These are phyloP conservation scores for Diaporthe capsici DNA, from an alignment of 2,329 filamentous ascomycete species.

Conservation along the genomic window DNA sequence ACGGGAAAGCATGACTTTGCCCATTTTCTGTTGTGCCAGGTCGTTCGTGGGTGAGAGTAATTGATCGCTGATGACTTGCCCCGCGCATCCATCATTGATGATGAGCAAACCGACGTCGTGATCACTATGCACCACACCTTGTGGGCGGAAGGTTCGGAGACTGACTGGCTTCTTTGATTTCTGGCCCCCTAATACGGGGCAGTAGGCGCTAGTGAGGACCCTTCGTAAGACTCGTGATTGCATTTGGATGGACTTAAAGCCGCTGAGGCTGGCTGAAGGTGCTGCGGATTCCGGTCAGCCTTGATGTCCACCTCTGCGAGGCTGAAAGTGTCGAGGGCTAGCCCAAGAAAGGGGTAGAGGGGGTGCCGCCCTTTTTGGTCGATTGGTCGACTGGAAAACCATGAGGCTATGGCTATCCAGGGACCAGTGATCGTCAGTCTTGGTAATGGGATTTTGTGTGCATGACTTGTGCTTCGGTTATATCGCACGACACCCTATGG, in stretches of 20 bases:
- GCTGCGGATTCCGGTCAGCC: neutral
- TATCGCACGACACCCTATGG: neutral
- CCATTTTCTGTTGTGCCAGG: neutral
- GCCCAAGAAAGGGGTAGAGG: neutral
- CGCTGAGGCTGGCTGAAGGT: constrained; percentile 26
- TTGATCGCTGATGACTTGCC: neutral
- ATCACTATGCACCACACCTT: neutral
- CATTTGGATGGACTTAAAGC: neutral
- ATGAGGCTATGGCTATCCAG: neutral
- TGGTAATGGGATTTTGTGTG: neutral
- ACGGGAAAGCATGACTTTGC: neutral
- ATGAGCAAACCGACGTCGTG: constrained; percentile 10
- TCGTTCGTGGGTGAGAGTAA: neutral
- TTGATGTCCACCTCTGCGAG: neutral
- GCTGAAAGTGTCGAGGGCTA: neutral
- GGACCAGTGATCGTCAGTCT: constrained; percentile 10
- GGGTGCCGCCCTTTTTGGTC: neutral
- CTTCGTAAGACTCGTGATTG: neutral
- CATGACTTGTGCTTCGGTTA: neutral
- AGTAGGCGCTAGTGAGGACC: constrained; percentile 2
- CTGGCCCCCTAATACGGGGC: neutral
- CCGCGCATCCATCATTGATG: neutral
- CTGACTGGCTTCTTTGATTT: neutral
- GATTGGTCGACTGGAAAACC: constrained; percentile 2
- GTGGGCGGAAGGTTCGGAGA: neutral